phyloP scores from a whole-genome alignment of 2,329 filamentous ascomycete species.

The Bipolaris bicolor region DNA sequence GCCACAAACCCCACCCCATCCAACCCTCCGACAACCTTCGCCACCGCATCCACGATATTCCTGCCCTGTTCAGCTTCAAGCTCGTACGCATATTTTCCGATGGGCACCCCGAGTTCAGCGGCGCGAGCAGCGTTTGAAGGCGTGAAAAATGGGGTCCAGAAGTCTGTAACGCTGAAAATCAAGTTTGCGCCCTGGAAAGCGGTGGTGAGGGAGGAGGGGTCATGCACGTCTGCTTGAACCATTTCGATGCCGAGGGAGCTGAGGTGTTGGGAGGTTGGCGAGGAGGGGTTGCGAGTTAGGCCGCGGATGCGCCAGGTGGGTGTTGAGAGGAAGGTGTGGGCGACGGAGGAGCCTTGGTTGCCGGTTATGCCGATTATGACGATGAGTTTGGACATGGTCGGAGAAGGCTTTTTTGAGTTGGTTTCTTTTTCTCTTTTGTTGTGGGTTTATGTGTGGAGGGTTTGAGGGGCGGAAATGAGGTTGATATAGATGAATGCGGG shows the following conservation, averaged over 20 bases:
- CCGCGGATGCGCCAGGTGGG: background rate
- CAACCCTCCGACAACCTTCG: background rate
- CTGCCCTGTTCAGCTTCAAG: background rate
- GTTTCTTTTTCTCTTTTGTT: background rate
- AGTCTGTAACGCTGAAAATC: background rate
- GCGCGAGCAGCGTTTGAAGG: background rate
- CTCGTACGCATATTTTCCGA: background rate
- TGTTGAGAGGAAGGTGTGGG: background rate
- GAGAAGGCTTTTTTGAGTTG: no score
- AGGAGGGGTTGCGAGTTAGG: background rate
- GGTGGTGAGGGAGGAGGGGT: background rate
- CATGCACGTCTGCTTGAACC: background rate
- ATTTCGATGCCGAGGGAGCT: background rate
- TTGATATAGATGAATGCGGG: no score
- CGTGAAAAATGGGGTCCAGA: background rate
- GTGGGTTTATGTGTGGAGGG: no score
- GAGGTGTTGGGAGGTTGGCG: background rate
- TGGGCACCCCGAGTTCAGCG: background rate
- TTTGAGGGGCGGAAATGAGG: no score
- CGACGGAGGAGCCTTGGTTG: background rate
- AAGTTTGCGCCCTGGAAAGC: background rate
- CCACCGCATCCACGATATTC: background rate
- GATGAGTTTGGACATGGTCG: background rate
- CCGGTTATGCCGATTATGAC: background rate
- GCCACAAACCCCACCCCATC: background rate